phyloP scores from a whole-genome alignment of 129 eudicot species.

The Apium graveolens region DNA sequence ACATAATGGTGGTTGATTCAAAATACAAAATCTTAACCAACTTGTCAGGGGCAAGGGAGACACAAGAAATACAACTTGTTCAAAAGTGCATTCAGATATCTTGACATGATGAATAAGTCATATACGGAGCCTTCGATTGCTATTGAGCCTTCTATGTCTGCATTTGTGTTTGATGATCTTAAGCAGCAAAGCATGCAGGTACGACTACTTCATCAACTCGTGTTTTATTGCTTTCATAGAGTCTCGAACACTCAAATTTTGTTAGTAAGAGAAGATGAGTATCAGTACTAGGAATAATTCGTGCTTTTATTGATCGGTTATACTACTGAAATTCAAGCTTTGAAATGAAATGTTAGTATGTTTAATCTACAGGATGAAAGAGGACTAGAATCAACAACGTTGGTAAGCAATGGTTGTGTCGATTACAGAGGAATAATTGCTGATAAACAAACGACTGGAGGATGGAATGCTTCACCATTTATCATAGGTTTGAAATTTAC shows the following conservation, averaged over 20 bases:
- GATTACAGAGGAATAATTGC: slow-evolving; percentile 54
- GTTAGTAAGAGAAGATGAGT: not conserved
- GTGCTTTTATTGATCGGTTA: not conserved
- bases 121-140: slow-evolving; percentile 29
- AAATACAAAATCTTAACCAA: not conserved
- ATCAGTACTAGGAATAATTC: not conserved
- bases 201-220: not conserved
- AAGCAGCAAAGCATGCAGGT: slow-evolving; percentile 20
- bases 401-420: slow-evolving; percentile 58
- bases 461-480: slow-evolving; percentile 75
- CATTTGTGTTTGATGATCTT: slow-evolving; percentile 13
- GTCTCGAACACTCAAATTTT: not conserved
- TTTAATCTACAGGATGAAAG: slow-evolving; percentile 20
- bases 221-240: not conserved
- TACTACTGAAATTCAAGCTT: not conserved
- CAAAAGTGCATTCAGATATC: not conserved
- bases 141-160: slow-evolving; percentile 23
- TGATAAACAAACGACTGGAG: slow-evolving; percentile 56
- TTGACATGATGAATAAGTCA: slow-evolving; percentile 11
- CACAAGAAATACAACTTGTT: not conserved
- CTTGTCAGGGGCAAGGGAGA: not conserved
- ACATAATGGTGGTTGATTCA: not conserved
- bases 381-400: slow-evolving; percentile 15
- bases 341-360: not conserved
- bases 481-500: slow-evolving; percentile 38